Conservation (phyloP, 2,329 filamentous ascomycete genomes). For the Trichoderma sp. region DNA sequence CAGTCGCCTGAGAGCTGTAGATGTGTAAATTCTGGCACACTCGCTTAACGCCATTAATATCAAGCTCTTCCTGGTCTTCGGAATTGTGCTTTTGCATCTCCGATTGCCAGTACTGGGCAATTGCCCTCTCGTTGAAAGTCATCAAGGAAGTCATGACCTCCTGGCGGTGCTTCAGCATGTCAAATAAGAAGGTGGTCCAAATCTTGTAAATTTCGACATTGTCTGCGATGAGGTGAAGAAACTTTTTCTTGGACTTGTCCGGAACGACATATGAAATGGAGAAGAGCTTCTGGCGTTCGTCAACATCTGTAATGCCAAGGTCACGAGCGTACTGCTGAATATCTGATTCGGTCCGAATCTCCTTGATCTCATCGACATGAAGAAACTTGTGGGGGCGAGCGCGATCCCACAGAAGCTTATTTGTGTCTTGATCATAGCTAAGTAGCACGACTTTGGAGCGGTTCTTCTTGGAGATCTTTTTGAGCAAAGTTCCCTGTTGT, state of each 20-base stretch:
- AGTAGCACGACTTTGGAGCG: conserved; percentile 68
- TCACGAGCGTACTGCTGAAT: conserved; percentile 88
- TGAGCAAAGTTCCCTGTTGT: conserved; percentile 73
- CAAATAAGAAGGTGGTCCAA: conserved; percentile 82
- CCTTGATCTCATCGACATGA: conserved; percentile 92
- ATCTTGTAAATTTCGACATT: conserved; percentile 68
- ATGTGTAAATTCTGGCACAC: conserved; percentile 91
- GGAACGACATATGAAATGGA: conserved; percentile 84
- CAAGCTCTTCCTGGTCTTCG: conserved; percentile 66
- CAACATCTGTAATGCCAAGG: conserved; percentile 63
- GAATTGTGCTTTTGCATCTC: conserved; percentile 70
- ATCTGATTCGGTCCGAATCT: conserved; percentile 80
- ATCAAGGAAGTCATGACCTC: conserved; percentile 88
- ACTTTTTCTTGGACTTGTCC: conserved; percentile 78
- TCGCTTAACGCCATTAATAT: conserved; percentile 74
- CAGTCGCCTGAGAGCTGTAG: conserved; percentile 73
- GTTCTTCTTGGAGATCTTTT: conserved; percentile 82
- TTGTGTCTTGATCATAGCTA: conserved; percentile 76
- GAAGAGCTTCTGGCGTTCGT: conserved; percentile 74
- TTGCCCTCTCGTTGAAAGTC: conserved; percentile 77
- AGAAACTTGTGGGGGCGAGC: conserved; percentile 77
- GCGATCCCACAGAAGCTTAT: conserved; percentile 85
- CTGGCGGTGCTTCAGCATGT: conserved; percentile 80
- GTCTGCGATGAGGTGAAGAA: conserved; percentile 82
- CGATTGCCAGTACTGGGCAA: conserved; percentile 80